Evolutionary conservation across 108 stramenopile genomes (phyloP), one percentile per base, ranked within the genome.

Genomic region (Stephanodiscus triporus): DNA sequence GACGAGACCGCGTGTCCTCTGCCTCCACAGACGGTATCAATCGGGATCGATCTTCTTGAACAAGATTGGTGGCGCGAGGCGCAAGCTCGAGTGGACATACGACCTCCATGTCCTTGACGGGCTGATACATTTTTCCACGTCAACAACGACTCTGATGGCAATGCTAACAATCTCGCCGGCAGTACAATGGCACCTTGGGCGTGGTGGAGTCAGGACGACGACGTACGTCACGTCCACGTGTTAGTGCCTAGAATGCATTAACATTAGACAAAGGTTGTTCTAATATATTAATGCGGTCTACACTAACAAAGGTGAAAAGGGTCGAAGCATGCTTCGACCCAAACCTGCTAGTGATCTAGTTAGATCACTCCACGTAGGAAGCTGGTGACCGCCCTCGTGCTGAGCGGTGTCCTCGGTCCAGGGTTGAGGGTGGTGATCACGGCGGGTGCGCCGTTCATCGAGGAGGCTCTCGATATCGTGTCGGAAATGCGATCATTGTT

Each of bases 351-450:
- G n/a, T n/a, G n/a, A n/a, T n/a, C n/a, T n/a, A n/a, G n/a, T n/a
- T n/a, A n/a, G n/a, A n/a, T 89, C 68, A 89, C 90, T 24, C 90
- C 89, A 45, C 88, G 90, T 19, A 88, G 90, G 0, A 78, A 85
- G 0, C 53, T 91, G 17, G 90, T 82, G 20, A 88, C 90, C 0
- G 84, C 87, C 11, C 63, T 91, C 56, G 86, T 78, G 6, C 53
- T 81, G 34, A 72, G 77, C 42, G 90, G 90, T 10, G 72, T 67
- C 19, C 60, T 91, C 34, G 40, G 40, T 40, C 85, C 87, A 0
- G 63, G 54, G 10, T 57, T 91, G 9, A 62, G 66, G 14, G 88
- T 85, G 2, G 84, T 91, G 16, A 73, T 89, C 2, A 91, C 90
- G 4, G 90, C 90, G 0, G 90, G 90, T 24, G 86, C 90, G 19